phyloP scores from a whole-genome alignment of 768 basidiomycete species.

The Pholiota conissans region DNA sequence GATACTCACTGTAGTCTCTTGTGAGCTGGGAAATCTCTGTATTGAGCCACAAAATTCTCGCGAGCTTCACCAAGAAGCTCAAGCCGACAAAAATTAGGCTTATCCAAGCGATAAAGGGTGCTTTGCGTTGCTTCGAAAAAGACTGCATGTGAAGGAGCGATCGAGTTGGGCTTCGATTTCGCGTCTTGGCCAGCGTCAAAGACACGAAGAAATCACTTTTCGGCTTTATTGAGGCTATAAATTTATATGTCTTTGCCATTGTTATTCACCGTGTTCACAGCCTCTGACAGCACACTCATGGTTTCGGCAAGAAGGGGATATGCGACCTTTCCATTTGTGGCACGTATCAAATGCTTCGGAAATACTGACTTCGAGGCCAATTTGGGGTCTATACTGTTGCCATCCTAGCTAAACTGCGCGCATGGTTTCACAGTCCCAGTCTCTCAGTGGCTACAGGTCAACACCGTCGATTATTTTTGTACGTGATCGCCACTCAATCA shows the following conservation, averaged over 20 bases:
- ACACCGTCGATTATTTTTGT: constrained; percentile 1
- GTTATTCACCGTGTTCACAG: constrained; percentile 7
- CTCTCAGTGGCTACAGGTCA: not conserved
- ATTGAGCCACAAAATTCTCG: constrained; percentile 22
- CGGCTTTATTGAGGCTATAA: constrained; percentile 1
- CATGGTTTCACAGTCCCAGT: not conserved
- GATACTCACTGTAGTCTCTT: constrained; percentile 26
- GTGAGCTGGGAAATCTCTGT: constrained; percentile 19
- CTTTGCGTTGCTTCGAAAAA: constrained; percentile 2
- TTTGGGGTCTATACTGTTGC: not conserved
- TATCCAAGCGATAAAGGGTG: constrained; percentile 14
- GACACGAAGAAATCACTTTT: not conserved
- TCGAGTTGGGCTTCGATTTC: not conserved
- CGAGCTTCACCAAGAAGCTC: constrained; percentile 21
- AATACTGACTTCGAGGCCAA: constrained; percentile 6
- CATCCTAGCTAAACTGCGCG: not conserved
- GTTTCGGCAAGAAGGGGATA: not conserved
- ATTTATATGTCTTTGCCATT: not conserved
- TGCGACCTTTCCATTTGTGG: not conserved
- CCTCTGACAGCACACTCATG: constrained; percentile 3
- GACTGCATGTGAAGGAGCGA: constrained; percentile 9
- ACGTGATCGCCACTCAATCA: constrained; percentile 6
- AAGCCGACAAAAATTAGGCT: constrained; percentile 18
- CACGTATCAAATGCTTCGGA: not conserved
- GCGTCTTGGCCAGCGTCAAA: not conserved